These are phyloP conservation scores for Nannochloropsis gaditana DNA, from an alignment of 108 stramenopile species.

Conservation along the genomic window DNA sequence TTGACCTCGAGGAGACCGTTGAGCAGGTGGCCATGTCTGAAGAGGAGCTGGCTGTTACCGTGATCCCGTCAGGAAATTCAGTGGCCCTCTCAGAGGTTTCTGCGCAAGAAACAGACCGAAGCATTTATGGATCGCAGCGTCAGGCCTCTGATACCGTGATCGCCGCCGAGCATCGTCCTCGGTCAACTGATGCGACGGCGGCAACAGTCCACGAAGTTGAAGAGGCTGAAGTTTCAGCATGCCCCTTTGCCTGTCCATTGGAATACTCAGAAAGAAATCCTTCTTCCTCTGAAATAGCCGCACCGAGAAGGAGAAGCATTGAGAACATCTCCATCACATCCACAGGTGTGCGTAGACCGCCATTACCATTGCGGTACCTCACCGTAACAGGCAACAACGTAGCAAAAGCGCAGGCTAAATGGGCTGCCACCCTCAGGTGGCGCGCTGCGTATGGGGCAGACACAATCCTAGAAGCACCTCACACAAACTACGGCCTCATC, in stretches of 20 bases:
- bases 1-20: too few species aligned
- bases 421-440: constrained; percentile 18
- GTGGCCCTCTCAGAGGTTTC: background rate
- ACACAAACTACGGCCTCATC: background rate
- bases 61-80: too few species aligned
- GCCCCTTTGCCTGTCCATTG: too few species aligned
- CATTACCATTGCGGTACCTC: background rate
- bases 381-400: constrained; percentile 12
- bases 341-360: background rate
- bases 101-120: background rate
- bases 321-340: background rate
- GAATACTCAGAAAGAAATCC: background rate
- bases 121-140: background rate
- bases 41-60: too few species aligned
- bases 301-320: background rate
- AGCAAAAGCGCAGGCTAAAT: background rate
- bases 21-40: too few species aligned
- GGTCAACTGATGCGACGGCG: background rate
- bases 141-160: background rate
- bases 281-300: background rate
- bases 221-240: background rate
- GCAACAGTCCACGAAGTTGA: background rate
- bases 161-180: background rate
- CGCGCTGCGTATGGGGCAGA: background rate
- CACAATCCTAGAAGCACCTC: background rate